Evolutionary conservation across 805 yeast species (phyloP), one percentile per base, ranked within the genome.

Genomic region (Yarrowia divulgata): DNA sequence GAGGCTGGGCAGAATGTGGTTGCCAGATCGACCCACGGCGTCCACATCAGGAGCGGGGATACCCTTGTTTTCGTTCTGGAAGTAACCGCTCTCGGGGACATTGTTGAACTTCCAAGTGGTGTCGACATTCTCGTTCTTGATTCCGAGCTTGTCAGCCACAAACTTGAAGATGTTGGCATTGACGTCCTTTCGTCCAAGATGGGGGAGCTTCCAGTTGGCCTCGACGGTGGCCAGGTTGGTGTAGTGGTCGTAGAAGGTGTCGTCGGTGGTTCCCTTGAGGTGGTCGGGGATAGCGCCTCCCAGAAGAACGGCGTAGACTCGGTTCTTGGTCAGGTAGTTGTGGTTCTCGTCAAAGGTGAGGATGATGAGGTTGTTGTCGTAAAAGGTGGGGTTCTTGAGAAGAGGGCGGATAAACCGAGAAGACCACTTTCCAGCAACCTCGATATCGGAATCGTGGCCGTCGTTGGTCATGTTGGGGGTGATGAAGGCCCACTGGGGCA

Each of bases 391-490:
- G 78, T 83, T 83, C 71, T 77, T 71, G 73, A 82, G 76, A 72
- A 82, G 74, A 54, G 86, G 85, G 68, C 75, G 77, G 69, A 85
- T 73, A 79, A 83, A 84, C 69, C 76, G 71, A 69, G 79, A 80
- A 45, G 83, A 73, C 87, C 87, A 85, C 67, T 72, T 70, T 48
- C 84, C 84, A 29, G 86, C 82, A 63, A 80, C 78, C 68, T 79
- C 79, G 68, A 85, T 80, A 73, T 79, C 82, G 50, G 83, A 72
- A 76, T 82, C 85, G 71, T 85, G 85, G 57, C 86, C 87, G 74
- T 85, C 86, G 76, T 83, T 79, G 70, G 84, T 77, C 83, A 83
- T 81, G 78, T 84, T 84, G 69, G 87, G 87, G 52, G 87, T 84
- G 75, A 85, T 80, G 78, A 84, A 80, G 71, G 79, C 72, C 84